Conservation (phyloP, 2,329 filamentous ascomycete genomes). For the Tolypocladium tundrense region DNA sequence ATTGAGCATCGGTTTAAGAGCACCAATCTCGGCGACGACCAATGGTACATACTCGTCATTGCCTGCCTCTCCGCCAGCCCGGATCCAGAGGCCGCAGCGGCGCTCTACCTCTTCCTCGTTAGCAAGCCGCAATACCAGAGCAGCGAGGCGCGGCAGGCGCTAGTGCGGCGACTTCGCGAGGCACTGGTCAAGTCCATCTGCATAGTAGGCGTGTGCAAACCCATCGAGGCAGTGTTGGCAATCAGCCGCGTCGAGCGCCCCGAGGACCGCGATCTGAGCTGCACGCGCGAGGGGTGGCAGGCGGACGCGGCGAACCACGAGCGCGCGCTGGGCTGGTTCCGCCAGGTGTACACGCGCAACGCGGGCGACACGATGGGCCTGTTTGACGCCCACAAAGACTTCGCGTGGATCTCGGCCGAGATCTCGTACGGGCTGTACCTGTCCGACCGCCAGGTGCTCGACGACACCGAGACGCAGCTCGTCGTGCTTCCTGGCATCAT, state of each 20-base stretch:
- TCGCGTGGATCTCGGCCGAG: conserved; percentile 39
- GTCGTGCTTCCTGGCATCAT: conserved; percentile 44
- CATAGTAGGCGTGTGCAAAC: background rate
- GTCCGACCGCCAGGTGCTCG: conserved; percentile 43
- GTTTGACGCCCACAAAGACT: conserved; percentile 26
- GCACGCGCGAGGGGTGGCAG: background rate
- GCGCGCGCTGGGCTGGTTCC: background rate
- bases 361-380: conserved; percentile 20
- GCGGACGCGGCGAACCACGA: background rate
- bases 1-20: background rate
- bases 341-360: conserved; percentile 39
- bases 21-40: background rate
- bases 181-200: background rate
- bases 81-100: conserved; percentile 34
- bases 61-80: conserved; percentile 4
- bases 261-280: background rate
- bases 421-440: conserved; percentile 51
- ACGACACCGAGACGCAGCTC: conserved; percentile 43
- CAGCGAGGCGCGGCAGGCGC: background rate
- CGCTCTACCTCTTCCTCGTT: conserved; percentile 44
- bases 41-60: conserved; percentile 7
- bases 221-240: background rate
- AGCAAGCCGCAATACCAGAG: background rate
- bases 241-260: background rate
- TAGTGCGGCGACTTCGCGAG: background rate